These are phyloP conservation scores for Dendrobium officinale DNA, from an alignment of 106 monocot species.

Conservation along the genomic window DNA sequence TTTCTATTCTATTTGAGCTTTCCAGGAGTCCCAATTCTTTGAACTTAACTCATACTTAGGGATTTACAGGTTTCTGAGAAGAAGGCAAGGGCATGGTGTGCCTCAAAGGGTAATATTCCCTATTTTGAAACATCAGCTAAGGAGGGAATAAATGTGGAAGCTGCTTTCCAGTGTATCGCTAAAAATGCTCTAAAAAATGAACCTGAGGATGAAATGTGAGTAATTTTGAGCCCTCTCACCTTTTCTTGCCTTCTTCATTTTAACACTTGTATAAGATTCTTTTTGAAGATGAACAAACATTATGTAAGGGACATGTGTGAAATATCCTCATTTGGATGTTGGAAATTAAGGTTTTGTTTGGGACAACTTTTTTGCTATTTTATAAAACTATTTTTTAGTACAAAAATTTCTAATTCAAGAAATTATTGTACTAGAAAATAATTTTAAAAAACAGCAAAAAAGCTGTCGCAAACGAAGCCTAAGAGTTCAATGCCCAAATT, in stretches of 20 bases:
- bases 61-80: slow-evolving; percentile 69
- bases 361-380: too few relatives aligned
- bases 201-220: slow-evolving; percentile 86
- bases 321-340: too few relatives aligned
- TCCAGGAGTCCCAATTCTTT: too few relatives aligned
- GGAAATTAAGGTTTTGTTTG: too few relatives aligned
- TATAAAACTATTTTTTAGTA: too few relatives aligned
- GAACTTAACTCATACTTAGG: not conserved
- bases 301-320: not conserved
- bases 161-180: slow-evolving; percentile 76
- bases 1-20: not conserved
- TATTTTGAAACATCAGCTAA: slow-evolving; percentile 94
- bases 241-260: not conserved
- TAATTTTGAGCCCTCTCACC: not conserved
- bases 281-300: not conserved
- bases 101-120: slow-evolving; percentile 78
- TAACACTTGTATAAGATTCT: not conserved
- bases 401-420: too few relatives aligned
- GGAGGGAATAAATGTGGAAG: slow-evolving; percentile 84
- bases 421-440: too few relatives aligned
- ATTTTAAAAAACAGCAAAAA: too few relatives aligned
- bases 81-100: slow-evolving; percentile 77
- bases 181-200: slow-evolving; percentile 80
- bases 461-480: too few relatives aligned
- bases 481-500: too few relatives aligned